Conservation (phyloP, 2,329 filamentous ascomycete species). For the Cercospora beticola region DNA sequence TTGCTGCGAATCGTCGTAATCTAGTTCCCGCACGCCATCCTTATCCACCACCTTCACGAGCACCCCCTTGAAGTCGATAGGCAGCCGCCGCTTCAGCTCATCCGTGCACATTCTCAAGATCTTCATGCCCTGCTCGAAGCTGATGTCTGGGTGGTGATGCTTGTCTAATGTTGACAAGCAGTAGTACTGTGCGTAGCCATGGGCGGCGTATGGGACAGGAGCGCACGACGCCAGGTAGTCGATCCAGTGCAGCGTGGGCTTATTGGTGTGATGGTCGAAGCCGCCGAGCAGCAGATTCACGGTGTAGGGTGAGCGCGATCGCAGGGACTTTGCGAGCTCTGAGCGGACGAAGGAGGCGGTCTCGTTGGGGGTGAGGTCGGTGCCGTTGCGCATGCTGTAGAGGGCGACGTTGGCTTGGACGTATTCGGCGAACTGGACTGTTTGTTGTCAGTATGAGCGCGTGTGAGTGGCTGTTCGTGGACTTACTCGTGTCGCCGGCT, state of each 20-base stretch:
- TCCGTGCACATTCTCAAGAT: conserved; percentile 92
- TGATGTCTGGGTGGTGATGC: conserved; percentile 95
- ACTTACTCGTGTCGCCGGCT: conserved; percentile 85
- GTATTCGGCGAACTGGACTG: conserved; percentile 98
- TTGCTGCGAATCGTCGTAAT: conserved; percentile 67
- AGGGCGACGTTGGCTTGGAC: conserved; percentile 98
- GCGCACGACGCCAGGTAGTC: conserved; percentile 32
- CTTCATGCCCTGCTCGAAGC: conserved; percentile 84
- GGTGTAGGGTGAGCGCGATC: conserved; percentile 91
- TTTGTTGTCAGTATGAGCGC: neutral
- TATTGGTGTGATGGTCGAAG: conserved; percentile 81
- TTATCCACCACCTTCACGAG: conserved; percentile 91
- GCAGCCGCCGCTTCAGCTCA: conserved; percentile 93
- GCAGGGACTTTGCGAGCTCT: conserved; percentile 85
- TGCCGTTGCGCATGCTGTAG: conserved; percentile 97
- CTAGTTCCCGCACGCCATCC: conserved; percentile 82
- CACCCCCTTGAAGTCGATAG: conserved; percentile 95
- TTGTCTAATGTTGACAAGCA: conserved; percentile 97
- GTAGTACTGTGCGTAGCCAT: conserved; percentile 99
- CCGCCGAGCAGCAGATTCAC: conserved; percentile 96
- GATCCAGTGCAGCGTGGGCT: conserved; percentile 33
- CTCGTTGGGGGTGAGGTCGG: conserved; percentile 83
- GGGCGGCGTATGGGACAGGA: conserved; percentile 88
- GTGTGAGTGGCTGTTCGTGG: neutral
- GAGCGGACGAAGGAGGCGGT: conserved; percentile 91